phyloP scores from a whole-genome alignment of 768 basidiomycete genomes.

The Suillus fuscotomentosus region DNA sequence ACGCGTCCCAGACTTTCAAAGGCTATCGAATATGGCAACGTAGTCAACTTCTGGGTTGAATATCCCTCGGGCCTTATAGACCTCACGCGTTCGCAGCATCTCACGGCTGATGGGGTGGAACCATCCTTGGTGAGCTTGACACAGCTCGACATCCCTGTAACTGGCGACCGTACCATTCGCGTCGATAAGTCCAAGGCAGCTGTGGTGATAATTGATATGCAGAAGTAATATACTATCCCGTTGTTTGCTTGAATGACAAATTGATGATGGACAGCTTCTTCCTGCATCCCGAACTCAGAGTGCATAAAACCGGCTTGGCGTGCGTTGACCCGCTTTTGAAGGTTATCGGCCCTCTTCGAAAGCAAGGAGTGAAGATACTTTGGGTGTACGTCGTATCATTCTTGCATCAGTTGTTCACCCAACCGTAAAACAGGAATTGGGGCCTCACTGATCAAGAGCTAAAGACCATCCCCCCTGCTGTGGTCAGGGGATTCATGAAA shows the following conservation, averaged over 20 bases:
- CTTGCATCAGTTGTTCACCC: not conserved
- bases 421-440: conserved; percentile 51
- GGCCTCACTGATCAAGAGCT: conserved; percentile 67
- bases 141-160: conserved; percentile 55
- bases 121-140: conserved; percentile 31
- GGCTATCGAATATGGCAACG: conserved; percentile 54
- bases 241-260: not conserved
- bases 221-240: conserved; percentile 49
- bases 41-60: conserved; percentile 63
- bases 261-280: conserved; percentile 48
- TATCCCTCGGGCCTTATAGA: conserved; percentile 65
- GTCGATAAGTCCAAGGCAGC: conserved; percentile 50
- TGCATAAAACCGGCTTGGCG: conserved; percentile 52
- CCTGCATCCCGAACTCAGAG: conserved; percentile 57
- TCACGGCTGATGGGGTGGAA: conserved; percentile 26
- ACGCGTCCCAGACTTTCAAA: conserved; percentile 43
- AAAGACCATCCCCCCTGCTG: conserved; percentile 57
- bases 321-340: conserved; percentile 57
- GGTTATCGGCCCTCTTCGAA: conserved; percentile 46
- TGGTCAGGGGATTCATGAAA: conserved; percentile 54
- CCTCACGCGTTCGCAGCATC: conserved; percentile 48
- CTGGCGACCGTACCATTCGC: conserved; percentile 50
- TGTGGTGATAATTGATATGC: conserved; percentile 71
- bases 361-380: conserved; percentile 53
- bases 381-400: conserved; percentile 51